Conservation (phyloP, 495 filamentous ascomycete genomes). For the Symbiotaphrina buchneri region DNA sequence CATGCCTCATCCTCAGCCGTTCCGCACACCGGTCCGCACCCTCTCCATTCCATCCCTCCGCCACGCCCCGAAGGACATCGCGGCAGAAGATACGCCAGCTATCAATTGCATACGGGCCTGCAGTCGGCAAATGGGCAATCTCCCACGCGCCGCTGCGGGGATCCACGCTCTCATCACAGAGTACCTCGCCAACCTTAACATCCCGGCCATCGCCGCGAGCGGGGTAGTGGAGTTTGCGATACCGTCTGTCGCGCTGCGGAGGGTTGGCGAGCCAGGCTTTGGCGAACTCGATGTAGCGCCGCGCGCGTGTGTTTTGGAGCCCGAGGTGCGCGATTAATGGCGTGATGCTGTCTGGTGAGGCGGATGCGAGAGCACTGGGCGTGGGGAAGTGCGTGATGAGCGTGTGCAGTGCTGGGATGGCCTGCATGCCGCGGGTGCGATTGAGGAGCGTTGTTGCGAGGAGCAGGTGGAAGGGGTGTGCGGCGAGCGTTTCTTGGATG, state of each 20-base stretch:
- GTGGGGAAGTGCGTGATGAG: slow-evolving; percentile 49
- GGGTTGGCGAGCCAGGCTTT: slow-evolving; percentile 42
- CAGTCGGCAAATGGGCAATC: slow-evolving; percentile 64
- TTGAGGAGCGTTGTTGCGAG: slow-evolving; percentile 41
- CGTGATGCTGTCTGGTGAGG: slow-evolving; percentile 30
- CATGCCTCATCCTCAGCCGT: too few species aligned
- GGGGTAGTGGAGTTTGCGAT: slow-evolving; percentile 51
- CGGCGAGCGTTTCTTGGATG: slow-evolving; percentile 58
- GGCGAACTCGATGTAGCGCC: slow-evolving; percentile 42
- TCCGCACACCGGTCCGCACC: slow-evolving; percentile 14
- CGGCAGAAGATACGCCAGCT: slow-evolving; percentile 90
- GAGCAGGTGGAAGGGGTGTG: slow-evolving; percentile 26
- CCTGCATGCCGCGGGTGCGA: slow-evolving; percentile 48
- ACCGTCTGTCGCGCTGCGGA: slow-evolving; percentile 33
- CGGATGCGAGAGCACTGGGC: slow-evolving; percentile 35
- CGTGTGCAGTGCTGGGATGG: slow-evolving; percentile 50
- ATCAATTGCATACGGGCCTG: slow-evolving; percentile 71
- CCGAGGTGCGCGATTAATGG: slow-evolving; percentile 50
- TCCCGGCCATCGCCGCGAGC: slow-evolving; percentile 25
- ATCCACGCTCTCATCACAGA: slow-evolving; percentile 11
- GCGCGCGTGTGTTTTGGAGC: slow-evolving; percentile 39
- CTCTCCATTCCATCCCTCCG: slow-evolving; percentile 35
- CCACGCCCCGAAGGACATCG: slow-evolving; percentile 44
- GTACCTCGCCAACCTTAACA: slow-evolving; percentile 24
- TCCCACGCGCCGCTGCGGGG: slow-evolving; percentile 40